Evolutionary conservation across 441 rosid genomes (phyloP), one percentile per base, ranked within the genome.

Genomic region (Oxalis stricta): DNA sequence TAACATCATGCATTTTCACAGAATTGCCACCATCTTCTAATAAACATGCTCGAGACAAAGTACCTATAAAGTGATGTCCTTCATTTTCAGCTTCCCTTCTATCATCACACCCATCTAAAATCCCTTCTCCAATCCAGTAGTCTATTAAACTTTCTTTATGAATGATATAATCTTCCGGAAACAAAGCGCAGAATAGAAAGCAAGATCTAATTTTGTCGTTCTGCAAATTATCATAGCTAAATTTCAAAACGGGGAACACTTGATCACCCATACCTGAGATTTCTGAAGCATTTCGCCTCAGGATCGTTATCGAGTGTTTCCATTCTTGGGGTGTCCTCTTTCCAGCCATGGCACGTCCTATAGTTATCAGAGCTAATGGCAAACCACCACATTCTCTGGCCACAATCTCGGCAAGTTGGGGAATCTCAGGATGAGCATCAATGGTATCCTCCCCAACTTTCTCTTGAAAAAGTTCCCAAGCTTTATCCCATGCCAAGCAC

Each of bases 311-410:
- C 10, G 33, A 17, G 3, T 5, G 3, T 1, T 5, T n/a, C 58
- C 50, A 53, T 20, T 35, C 11, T 36, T 38, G 7, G 3, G 41
- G 21, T 5, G 31, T 5, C 15, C 5, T 46, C 33, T 42, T 50
- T 7, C 48, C 6, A 0, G 55, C 32, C 69, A 63, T 67, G 15
- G 61, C 59, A 2, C 50, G 9, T 0, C 66, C 76, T 0, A 54
- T 44, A 5, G 61, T 56, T 21, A 33, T 41, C 0, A 70, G 62
- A 11, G 61, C 65, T 0, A 66, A 29, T 0, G 70, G 70, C 23
- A 62, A 17, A 17, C 66, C 60, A 17, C 22, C 3, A 6, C 72
- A 70, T 41, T 41, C 41, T 1, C 4, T 20, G 17, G 38, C 59
- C 2, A 60, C 10, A 13, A 5, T 16, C 4, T 28, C 7, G 2